Evolutionary conservation across 2,329 filamentous ascomycete genomes (phyloP), one percentile per base, ranked within the genome.

Genomic region (Balansia obtecta): DNA sequence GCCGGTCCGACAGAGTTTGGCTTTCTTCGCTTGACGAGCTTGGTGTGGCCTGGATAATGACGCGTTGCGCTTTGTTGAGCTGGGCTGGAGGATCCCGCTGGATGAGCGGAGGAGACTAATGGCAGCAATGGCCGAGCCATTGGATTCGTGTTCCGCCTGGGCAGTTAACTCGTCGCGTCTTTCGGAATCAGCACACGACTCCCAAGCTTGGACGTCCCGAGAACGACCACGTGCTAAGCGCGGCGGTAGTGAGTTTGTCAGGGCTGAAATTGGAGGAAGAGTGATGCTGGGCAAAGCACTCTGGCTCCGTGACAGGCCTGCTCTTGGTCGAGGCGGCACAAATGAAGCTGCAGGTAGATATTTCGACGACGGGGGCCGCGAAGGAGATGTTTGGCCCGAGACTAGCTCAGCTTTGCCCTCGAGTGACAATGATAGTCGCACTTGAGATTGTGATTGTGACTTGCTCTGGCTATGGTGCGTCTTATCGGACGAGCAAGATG

Each of bases 391-490:
- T 55, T 84, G 80, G 54, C 83, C 76, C 50, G 84, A 80, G 20
- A 90, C 80, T 48, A 96, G 75, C 60, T 91, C 85, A n/a, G 91
- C 91, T 62, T 90, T 91, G 57, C 91, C 91, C 61, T 96, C 88
- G 33, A 90, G 76, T 16, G 88, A 93, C 61, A 93, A 81, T 1
- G 87, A 88, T 30, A 96, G 74, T 46, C 88, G 83, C 51, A 95
- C 76, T 30, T 79, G 76, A n/a, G n/a, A n/a, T n/a, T n/a, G n/a
- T n/a, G 72, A 68, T 45, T 68, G 66, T 42, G 69, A 67, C 47
- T 65, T 68, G 54, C 53, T 55, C 10, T 45, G 46, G 33, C 46
- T 63, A 65, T 46, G 64, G 61, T 49, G 69, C 61, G 71, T 69
- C n/a, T 65, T 62, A 45, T 65, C 64, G 20, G 68, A 67, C 9